phyloP scores from a whole-genome alignment of 2,329 filamentous ascomycete species.

The Myotisia sp. region DNA sequence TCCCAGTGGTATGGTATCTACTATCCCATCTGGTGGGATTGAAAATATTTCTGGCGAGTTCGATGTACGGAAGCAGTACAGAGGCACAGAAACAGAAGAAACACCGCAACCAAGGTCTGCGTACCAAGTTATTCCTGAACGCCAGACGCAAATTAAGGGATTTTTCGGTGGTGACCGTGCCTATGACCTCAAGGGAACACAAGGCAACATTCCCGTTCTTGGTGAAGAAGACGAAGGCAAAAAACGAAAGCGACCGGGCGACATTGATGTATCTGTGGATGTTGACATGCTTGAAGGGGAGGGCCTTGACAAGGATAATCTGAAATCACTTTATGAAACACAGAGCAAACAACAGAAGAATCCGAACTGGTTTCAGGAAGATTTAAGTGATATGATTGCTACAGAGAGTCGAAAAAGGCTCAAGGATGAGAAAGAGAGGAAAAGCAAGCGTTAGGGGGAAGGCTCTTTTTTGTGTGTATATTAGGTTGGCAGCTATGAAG shows the following conservation, averaged over 20 bases:
- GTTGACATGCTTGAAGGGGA: constrained; percentile 59
- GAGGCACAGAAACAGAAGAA: constrained; percentile 81
- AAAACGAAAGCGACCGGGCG: constrained; percentile 90
- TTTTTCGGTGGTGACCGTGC: constrained; percentile 94
- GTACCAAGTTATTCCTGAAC: constrained; percentile 81
- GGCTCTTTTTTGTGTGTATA: too few relatives aligned
- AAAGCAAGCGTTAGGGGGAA: constrained; percentile 42
- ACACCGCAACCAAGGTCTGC: constrained; percentile 58
- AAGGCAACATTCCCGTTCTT: constrained; percentile 53
- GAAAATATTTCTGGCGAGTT: constrained; percentile 75
- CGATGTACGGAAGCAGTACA: constrained; percentile 72
- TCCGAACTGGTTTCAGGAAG: constrained; percentile 66
- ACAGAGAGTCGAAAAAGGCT: constrained; percentile 81
- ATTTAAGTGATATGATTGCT: constrained; percentile 90
- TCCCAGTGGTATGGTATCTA: constrained; percentile 64
- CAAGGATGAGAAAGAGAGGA: constrained; percentile 72
- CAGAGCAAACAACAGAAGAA: constrained; percentile 51
- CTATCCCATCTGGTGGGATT: constrained; percentile 58
- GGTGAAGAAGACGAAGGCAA: constrained; percentile 63
- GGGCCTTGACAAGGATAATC: constrained; percentile 62
- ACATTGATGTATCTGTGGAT: constrained; percentile 85
- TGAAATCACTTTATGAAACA: constrained; percentile 66
- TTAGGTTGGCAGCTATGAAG: too few relatives aligned
- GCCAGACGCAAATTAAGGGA: constrained; percentile 68
- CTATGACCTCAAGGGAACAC: constrained; percentile 63